Percentiles rank a stretch among this genome's conserved stretches.
Evolutionary conservation across 2,329 filamentous ascomycete species (phyloP).

Genomic region (Cadophora sp.): DNA sequence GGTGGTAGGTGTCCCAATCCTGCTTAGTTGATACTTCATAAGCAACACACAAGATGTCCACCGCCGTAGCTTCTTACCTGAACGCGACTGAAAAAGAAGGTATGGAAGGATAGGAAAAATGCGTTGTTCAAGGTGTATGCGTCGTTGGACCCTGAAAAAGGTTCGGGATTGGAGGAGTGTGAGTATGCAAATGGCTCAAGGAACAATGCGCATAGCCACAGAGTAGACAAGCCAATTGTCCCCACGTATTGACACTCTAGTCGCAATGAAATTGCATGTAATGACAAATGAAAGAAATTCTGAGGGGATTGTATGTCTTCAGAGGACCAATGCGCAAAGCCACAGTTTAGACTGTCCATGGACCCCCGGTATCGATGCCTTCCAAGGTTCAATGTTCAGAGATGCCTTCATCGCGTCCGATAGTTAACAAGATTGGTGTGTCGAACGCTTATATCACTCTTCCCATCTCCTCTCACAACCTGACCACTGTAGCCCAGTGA

Average conservation of each 20-base stretch:
- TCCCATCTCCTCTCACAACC: conserved; percentile 67
- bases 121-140: not conserved
- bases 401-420: conserved; percentile 98
- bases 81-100: too few species aligned
- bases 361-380: conserved; percentile 42
- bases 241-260: not conserved
- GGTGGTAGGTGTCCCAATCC: not conserved
- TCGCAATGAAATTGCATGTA: not conserved
- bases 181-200: not conserved
- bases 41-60: not conserved
- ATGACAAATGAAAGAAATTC: not conserved
- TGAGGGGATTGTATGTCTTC: not conserved
- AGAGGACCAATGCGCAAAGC: conserved; percentile 6
- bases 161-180: not conserved
- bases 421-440: conserved; percentile 95
- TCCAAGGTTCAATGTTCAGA: conserved; percentile 78
- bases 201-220: not conserved
- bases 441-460: conserved; percentile 99
- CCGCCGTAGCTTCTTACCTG: not conserved
- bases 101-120: not conserved
- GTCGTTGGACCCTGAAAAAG: not conserved
- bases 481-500: conserved; percentile 88
- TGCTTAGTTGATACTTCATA: not conserved
- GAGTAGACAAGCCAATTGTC: not conserved
- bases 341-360: conserved; percentile 7